Evolutionary conservation across 2,329 filamentous ascomycete species (phyloP), one percentile per base, ranked within the genome.

Genomic region (Onygenales sp.): DNA sequence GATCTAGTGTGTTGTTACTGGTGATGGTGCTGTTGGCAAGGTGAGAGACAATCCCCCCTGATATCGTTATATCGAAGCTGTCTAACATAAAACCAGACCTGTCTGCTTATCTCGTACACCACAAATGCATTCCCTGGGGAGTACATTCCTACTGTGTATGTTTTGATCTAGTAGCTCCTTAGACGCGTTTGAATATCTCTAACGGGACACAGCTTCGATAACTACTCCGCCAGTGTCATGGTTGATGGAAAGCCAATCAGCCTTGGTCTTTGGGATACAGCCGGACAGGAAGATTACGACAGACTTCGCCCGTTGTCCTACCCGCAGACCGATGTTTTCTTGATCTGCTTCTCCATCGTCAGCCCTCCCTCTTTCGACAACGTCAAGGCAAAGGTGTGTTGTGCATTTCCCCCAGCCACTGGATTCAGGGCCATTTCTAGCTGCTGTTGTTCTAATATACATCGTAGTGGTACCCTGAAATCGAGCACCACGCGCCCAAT

Each of bases 111-210:
- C 71, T 97, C 92, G 51, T 98, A 98, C 78, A 97, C 93, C 59
- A 98, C 93, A 59, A 98, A 97, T 78, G 93, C 93, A 61, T 98
- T 98, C 72, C 93, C 93, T n/a, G 93, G 93, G 73, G 93, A 98
- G 80, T 98, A 98, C 75, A 97, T 98, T 64, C 93, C 93, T 62
- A 98, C 93, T 65, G 93, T 98, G 70, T 73, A 61, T 63, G 70
- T 71, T 53, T 46, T 46, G 9, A 39, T n/a, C 32, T 7, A 38
- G 10, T 36, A 50, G 10, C n/a, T 50, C 8, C 14, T 49, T 33
- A 14, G n/a, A 17, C 31, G 32, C 46, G 39, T 47, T 42, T 42
- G 43, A 51, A 62, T 11, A 39, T 48, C 50, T 50, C 59, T 55
- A 50, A 62, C 62, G 54, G 59, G 45, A 50, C 56, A 17, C 62